These are phyloP conservation scores for Elsinoe australis DNA, from an alignment of 2,329 filamentous ascomycete species.

Conservation along the genomic window DNA sequence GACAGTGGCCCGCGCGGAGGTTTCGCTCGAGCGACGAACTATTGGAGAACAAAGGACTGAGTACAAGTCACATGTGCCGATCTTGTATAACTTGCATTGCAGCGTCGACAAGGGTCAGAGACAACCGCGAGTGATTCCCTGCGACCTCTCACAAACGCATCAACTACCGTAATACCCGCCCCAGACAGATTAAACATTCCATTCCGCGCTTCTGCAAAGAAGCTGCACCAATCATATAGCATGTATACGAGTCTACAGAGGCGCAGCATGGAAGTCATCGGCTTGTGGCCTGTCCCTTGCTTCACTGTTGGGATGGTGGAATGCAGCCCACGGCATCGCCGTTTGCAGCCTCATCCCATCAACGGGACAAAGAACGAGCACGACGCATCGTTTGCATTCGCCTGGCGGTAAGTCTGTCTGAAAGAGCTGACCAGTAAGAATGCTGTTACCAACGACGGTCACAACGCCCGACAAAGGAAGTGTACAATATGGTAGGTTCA, in stretches of 20 bases:
- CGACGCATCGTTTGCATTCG: constrained; percentile 9
- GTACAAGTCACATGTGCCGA: neutral
- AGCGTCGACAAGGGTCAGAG: neutral
- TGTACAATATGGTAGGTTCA: neutral
- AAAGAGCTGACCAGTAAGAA: neutral
- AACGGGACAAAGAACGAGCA: constrained; percentile 3
- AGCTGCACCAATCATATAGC: neutral
- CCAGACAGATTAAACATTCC: constrained; percentile 1
- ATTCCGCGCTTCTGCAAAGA: constrained; percentile 4
- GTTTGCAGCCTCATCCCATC: constrained; percentile 8
- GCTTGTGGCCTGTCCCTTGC: constrained; percentile 6
- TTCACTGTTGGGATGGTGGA: neutral
- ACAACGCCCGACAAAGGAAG: constrained; percentile 9
- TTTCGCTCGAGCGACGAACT: neutral
- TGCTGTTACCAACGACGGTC: neutral
- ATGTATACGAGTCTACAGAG: neutral
- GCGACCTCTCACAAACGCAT: constrained; percentile 1
- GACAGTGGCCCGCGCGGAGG: neutral
- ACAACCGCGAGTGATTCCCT: neutral
- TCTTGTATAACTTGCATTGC: neutral
- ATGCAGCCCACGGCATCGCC: constrained; percentile 7
- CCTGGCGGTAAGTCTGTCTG: neutral
- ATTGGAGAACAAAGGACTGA: constrained; percentile 3
- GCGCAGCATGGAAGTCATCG: neutral
- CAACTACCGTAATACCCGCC: neutral